Base-by-base conservation (phyloP, 2,329 filamentous ascomycete species). In the Talaromyces pinophilus region DNA sequence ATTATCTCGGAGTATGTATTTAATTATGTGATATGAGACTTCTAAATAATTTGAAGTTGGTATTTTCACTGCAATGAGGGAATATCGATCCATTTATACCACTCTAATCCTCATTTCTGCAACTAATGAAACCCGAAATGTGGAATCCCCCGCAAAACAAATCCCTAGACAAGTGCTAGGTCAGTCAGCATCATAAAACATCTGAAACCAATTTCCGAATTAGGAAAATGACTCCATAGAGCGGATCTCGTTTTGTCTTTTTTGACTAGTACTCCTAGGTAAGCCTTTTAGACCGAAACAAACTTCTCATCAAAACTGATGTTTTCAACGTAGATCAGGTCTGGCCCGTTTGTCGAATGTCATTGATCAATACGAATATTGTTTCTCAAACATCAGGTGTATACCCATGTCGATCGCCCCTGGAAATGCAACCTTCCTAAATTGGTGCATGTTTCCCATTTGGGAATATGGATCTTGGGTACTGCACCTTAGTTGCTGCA, bases 381-480 rank as follows among this genome's bases (percentile, higher is more conserved):
- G 8, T 3, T 55, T 13, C 1, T 1, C 30, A 35, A 35, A 8
- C 13, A 19, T 55, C 8, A 22, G n/a, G 13, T 35, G 17, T 35
- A n/a, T 35, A 35, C 28, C 30, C 52, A 55, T 35, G 52, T 35
- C 30, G 54, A 57, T 57, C 54, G n/a, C n/a, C 54, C n/a, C n/a
- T 15, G 30, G n/a, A 40, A 40, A 57, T 57, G 54, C 11, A 57
- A 57, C 54, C 54, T 57, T 57, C 54, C 54, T 57, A 57, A 57
- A 46, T 35, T 10, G 59, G 40, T 19, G 19, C 5, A 33, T 25
- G n/a, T 59, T 44, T 44, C 60, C 62, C 25, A 17, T 22, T 44
- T 57, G 33, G 62, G 62, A 64, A 64, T 64, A 64, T 64, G 62
- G 62, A 22, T 25, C 62, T 44, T 30, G 17, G 3, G 15, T n/a